Conservation (phyloP, 371 early-diverging fungal genomes). For the Actinomucor elegans region DNA sequence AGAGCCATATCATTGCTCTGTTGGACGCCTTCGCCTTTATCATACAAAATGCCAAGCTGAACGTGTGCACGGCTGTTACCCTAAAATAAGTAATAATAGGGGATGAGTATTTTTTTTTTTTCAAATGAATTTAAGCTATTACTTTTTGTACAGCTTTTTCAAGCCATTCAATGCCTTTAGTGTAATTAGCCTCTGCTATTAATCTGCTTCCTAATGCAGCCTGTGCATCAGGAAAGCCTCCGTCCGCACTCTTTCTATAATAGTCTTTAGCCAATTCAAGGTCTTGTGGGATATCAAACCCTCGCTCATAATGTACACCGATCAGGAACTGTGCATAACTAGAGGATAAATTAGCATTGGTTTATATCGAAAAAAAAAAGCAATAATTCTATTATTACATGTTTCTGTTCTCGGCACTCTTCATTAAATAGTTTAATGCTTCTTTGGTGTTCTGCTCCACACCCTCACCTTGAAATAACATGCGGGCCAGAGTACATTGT, state of each 20-base stretch:
- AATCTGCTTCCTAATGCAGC: conserved; percentile 45
- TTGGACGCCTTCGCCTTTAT: conserved; percentile 37
- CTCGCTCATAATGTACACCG: conserved; percentile 47
- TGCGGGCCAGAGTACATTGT: conserved; percentile 41
- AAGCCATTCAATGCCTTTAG: conserved; percentile 41
- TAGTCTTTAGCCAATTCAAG: conserved; percentile 30
- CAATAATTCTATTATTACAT: conserved; percentile 26
- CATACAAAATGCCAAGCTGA: conserved; percentile 44
- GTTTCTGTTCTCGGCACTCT: conserved; percentile 39
- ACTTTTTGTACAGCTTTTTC: conserved; percentile 41
- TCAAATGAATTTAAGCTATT: not conserved
- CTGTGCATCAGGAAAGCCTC: conserved; percentile 46
- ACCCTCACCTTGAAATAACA: conserved; percentile 42
- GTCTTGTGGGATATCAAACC: conserved; percentile 32
- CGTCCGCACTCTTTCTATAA: conserved; percentile 37
- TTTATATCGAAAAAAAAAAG: not conserved
- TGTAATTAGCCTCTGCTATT: conserved; percentile 25
- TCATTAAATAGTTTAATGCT: conserved; percentile 32
- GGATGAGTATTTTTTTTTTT: not conserved
- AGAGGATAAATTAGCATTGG: not conserved
- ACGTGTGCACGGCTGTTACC: conserved; percentile 41
- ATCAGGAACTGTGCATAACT: conserved; percentile 51
- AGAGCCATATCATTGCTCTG: conserved; percentile 31
- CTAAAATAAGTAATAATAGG: conserved; percentile 10
- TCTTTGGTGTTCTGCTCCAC: conserved; percentile 29